Evolutionary conservation across 768 basidiomycete species (phyloP).

Genomic region (Pulveroboletus ravenelii): DNA sequence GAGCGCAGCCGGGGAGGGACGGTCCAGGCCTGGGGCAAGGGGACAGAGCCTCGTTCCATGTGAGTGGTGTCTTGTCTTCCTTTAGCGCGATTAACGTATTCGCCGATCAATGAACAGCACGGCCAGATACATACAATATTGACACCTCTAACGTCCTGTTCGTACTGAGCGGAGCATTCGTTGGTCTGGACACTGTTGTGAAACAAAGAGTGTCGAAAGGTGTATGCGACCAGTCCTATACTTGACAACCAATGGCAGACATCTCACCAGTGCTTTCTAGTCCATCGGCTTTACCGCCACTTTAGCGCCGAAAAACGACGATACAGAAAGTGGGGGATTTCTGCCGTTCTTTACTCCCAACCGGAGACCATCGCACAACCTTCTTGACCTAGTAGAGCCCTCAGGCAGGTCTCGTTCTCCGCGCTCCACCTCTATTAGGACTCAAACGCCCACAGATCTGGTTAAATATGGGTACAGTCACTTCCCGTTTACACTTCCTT

Average conservation of each 20-base stretch:
- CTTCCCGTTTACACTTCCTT: not conserved
- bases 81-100: not conserved
- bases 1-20: conserved; percentile 40
- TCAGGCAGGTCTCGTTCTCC: conserved; percentile 38
- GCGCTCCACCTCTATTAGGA: not conserved
- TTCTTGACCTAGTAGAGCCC: conserved; percentile 70
- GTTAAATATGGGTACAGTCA: conserved; percentile 68
- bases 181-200: conserved; percentile 82
- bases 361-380: conserved; percentile 45
- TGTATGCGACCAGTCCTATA: conserved; percentile 42
- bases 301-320: conserved; percentile 37
- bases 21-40: conserved; percentile 48
- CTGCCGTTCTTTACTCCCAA: conserved; percentile 80
- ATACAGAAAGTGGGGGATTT: conserved; percentile 32
- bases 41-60: conserved; percentile 34
- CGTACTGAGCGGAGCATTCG: conserved; percentile 91
- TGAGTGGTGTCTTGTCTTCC: conserved; percentile 7
- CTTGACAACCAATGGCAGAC: not conserved
- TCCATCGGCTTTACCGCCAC: conserved; percentile 83
- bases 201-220: conserved; percentile 79
- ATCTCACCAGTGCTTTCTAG: conserved; percentile 35
- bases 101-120: conserved; percentile 34
- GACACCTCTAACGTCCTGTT: conserved; percentile 94
- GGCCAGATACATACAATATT: conserved; percentile 67
- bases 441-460: conserved; percentile 49